Conservation (phyloP, 805 yeast species). For the Candida michaelii region DNA sequence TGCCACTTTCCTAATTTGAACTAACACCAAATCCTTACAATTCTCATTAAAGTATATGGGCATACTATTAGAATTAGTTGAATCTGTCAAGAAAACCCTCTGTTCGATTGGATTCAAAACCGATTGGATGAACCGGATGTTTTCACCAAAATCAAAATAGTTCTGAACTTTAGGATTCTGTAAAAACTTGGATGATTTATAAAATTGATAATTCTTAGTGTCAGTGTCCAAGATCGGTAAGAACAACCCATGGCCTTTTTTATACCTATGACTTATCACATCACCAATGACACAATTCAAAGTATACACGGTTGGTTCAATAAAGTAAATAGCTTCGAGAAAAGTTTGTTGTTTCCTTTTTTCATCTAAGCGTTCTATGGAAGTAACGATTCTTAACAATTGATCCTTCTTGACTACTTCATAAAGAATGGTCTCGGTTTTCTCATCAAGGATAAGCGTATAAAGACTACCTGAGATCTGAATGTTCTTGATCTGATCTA, state of each 20-base stretch:
- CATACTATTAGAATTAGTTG: constrained; percentile 51
- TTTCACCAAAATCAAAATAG: constrained; percentile 32
- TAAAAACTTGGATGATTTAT: constrained; percentile 25
- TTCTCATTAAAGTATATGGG: constrained; percentile 69
- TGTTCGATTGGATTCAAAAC: constrained; percentile 66
- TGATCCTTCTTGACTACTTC: constrained; percentile 49
- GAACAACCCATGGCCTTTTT: constrained; percentile 69
- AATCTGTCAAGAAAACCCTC: constrained; percentile 68
- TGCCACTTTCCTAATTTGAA: constrained; percentile 60
- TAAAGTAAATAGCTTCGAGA: constrained; percentile 76
- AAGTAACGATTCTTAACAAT: constrained; percentile 55
- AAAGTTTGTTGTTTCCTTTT: constrained; percentile 60
- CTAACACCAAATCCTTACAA: constrained; percentile 60
- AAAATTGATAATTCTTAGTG: constrained; percentile 9
- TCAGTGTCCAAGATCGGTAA: constrained; percentile 48
- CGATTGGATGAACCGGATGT: constrained; percentile 28
- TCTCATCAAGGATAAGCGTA: constrained; percentile 55
- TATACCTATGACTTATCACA: constrained; percentile 68
- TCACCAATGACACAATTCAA: constrained; percentile 80
- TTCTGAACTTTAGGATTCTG: constrained; percentile 29
- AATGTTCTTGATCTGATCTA: constrained; percentile 30
- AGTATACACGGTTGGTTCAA: constrained; percentile 67
- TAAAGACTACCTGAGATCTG: constrained; percentile 32
- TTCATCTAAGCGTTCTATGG: constrained; percentile 64
- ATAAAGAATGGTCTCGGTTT: constrained; percentile 48